These are phyloP conservation scores for Schizothecium vesticola DNA, from an alignment of 495 filamentous ascomycete genomes.

Conservation along the genomic window DNA sequence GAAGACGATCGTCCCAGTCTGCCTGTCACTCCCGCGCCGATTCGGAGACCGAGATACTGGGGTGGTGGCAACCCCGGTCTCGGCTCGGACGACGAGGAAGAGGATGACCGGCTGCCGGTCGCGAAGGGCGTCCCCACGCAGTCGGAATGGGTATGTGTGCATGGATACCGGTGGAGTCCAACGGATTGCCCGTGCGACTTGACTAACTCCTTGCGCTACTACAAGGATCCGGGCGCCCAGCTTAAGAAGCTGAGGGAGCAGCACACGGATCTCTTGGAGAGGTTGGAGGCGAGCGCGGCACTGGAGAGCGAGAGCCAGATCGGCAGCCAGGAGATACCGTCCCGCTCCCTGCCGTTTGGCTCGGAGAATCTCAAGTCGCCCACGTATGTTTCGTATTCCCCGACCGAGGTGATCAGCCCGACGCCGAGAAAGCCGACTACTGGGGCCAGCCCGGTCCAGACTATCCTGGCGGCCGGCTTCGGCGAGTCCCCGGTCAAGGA, in stretches of 20 bases:
- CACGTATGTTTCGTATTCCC: slow-evolving; percentile 39
- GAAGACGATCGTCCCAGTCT: slow-evolving; percentile 78
- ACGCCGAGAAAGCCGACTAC: slow-evolving; percentile 37
- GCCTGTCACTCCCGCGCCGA: slow-evolving; percentile 84
- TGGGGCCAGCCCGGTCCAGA: slow-evolving; percentile 27
- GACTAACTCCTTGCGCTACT: slow-evolving; percentile 43
- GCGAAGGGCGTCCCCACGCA: slow-evolving; percentile 81
- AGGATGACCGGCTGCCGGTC: slow-evolving; percentile 53
- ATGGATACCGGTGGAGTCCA: slow-evolving; percentile 46
- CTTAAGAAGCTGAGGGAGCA: slow-evolving; percentile 63
- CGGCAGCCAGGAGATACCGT: slow-evolving; percentile 31
- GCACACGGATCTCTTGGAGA: slow-evolving; percentile 52
- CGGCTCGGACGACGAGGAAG: slow-evolving; percentile 52
- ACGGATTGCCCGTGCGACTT: slow-evolving; percentile 56
- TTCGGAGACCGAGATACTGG: slow-evolving; percentile 43
- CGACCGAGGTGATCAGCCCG: slow-evolving; percentile 32
- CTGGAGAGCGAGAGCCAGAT: slow-evolving; percentile 19
- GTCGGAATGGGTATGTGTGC: slow-evolving; percentile 81
- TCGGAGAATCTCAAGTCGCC: slow-evolving; percentile 43
- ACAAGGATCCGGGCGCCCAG: slow-evolving; percentile 64
- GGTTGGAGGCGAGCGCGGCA: slow-evolving; percentile 28
- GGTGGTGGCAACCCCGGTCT: slow-evolving; percentile 36
- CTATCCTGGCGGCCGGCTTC: slow-evolving; percentile 18
- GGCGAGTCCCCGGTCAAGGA: slow-evolving; percentile 14
- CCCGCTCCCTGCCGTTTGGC: slow-evolving; percentile 42